Evolutionary conservation across 495 filamentous ascomycete species (phyloP), one percentile per base, ranked within the genome.

Genomic region (Xylaria intraflava): DNA sequence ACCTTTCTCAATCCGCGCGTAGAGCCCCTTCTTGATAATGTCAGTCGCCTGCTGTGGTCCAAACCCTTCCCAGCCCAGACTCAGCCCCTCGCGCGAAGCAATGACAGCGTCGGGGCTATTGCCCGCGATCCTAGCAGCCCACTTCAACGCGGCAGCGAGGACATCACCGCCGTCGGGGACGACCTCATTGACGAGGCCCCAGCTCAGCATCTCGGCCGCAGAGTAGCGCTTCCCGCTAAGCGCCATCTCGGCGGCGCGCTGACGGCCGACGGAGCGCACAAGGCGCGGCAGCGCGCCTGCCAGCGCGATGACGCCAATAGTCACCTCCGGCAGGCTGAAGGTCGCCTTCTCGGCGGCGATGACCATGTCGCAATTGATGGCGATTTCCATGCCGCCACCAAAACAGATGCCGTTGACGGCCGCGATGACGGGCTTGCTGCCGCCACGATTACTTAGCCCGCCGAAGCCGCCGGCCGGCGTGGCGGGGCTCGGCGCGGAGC

Each of bases 381-480:
- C 69, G 70, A 88, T 84, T 69, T 92, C 88, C 52, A 82, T 79
- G 2, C 87, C 88, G 41, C 87, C 88, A 12, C 88, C 88, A 51
- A 86, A 72, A 56, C 80, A 82, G n/a, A 83, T 64, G n/a, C 88
- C 88, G 62, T 88, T 84, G 26, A 90, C 83, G 5, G 88, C 88
- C 9, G 80, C 80, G 49, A 92, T 83, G 30, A 92, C 73, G 14
- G 87, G 88, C 50, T 84, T 84, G 51, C 74, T 72, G 14, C 76
- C 81, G 22, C 56, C 62, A 16, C 81, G 73, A 16, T 80, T 74
- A 10, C 76, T 75, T 1, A 84, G 65, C 0, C 75, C 80, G 7
- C 75, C 81, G 31, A 83, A 77, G 0, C 80, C 80, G 0, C 50
- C 46, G 10, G 44, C 35, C 22, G 63, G 63, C 52, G 61, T 58